Conservation (phyloP, 2,329 filamentous ascomycete genomes). For the Pyrenochaeta sp. region DNA sequence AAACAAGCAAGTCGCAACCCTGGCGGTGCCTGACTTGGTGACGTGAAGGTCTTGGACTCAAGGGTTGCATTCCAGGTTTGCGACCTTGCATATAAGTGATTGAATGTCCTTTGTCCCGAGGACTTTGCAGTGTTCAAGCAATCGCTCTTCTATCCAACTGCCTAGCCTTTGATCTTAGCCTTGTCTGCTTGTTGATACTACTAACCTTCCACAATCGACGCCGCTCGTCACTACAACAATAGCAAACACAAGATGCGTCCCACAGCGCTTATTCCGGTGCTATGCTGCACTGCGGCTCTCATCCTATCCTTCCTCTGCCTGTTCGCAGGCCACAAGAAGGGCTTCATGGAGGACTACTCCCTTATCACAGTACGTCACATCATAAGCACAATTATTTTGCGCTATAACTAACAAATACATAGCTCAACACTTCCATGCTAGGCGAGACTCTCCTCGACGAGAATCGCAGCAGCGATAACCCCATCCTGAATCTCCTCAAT, state of each 20-base stretch:
- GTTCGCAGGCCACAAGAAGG: slow-evolving; percentile 66
- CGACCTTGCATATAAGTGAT: background rate
- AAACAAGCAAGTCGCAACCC: slow-evolving; percentile 17
- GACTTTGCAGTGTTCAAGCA: background rate
- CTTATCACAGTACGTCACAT: slow-evolving; percentile 60
- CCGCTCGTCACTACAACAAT: slow-evolving; percentile 2
- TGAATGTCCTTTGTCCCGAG: slow-evolving; percentile 5
- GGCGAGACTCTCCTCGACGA: slow-evolving; percentile 52
- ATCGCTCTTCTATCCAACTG: background rate
- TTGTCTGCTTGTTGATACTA: background rate
- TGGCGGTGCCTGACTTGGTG: slow-evolving; percentile 23
- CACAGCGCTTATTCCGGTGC: slow-evolving; percentile 59
- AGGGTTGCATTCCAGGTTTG: slow-evolving; percentile 11
- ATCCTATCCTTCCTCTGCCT: slow-evolving; percentile 68
- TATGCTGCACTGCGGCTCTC: slow-evolving; percentile 63
- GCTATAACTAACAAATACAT: background rate
- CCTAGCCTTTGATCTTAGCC: background rate
- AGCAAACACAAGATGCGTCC: slow-evolving; percentile 51
- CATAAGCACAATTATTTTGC: background rate
- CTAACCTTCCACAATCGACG: background rate
- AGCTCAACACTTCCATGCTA: slow-evolving; percentile 67
- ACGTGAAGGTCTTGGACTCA: slow-evolving; percentile 24
- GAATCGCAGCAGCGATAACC: slow-evolving; percentile 28
- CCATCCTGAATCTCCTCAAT: slow-evolving; percentile 44
- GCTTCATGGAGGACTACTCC: slow-evolving; percentile 65